A percentile compares a stretch with the other conserved stretches of the same genome.
Conservation (phyloP, 352 stramenopile species). For the Pythium oligandrum region DNA sequence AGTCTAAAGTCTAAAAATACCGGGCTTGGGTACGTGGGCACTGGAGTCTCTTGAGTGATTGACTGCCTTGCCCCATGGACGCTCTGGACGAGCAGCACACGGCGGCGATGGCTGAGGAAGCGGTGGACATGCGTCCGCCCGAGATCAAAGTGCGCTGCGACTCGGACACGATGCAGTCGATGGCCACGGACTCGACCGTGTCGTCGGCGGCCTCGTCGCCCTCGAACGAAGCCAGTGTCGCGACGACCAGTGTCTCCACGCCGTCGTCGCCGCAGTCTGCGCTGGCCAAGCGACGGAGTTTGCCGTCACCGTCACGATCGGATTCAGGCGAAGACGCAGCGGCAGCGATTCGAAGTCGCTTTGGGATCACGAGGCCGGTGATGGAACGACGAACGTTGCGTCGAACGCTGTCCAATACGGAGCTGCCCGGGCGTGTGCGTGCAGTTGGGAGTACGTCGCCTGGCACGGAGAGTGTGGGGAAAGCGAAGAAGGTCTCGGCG, state of each 20-base stretch:
- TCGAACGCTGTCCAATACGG: slow-evolving; percentile 11
- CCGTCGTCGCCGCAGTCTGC: slow-evolving; percentile 14
- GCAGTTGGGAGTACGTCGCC: too few species aligned
- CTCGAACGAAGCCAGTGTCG: slow-evolving; percentile 15
- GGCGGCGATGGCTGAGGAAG: too few species aligned
- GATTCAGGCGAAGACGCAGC: slow-evolving; percentile 2
- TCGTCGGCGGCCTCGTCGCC: slow-evolving; percentile 20
- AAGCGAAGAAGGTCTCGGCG: slow-evolving; percentile 24
- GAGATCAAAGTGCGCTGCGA: slow-evolving; percentile 27
- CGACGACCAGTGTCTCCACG: slow-evolving; percentile 7
- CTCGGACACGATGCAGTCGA: slow-evolving; percentile 20
- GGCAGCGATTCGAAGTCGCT: too few species aligned
- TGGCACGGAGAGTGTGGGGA: slow-evolving; percentile 3
- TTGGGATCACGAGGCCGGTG: too few species aligned
- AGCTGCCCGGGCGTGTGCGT: slow-evolving; percentile 9
- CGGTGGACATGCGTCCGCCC: too few species aligned
- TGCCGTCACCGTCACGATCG: slow-evolving; percentile 9
- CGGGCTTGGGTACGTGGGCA: too few species aligned
- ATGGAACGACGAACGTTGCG: slow-evolving; percentile 2
- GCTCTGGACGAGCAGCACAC: too few species aligned
- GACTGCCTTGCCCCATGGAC: too few species aligned
- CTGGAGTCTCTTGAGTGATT: too few species aligned
- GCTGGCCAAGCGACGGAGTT: slow-evolving; percentile 16
- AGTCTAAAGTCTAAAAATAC: too few species aligned
- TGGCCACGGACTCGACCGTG: slow-evolving; percentile 13